These are phyloP conservation scores for Podochytrium sp. DNA, from an alignment of 192 early-diverging fungal genomes.

Conservation along the genomic window DNA sequence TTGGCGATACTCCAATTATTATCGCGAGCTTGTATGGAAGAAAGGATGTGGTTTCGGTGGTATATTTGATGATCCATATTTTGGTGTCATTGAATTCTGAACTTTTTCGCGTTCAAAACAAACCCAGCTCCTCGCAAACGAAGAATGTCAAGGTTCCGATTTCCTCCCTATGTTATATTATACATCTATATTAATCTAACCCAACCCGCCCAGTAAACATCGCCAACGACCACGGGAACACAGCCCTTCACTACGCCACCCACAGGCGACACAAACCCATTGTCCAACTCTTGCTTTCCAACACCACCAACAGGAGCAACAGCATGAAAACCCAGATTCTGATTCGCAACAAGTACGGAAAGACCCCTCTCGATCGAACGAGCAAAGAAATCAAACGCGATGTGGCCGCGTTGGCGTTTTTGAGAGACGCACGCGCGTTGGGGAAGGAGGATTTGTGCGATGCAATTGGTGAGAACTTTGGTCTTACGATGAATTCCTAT, in stretches of 20 bases:
- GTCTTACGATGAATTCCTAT: not conserved
- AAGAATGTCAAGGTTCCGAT: not conserved
- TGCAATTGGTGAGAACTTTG: slow-evolving; percentile 13
- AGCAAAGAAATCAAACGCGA: slow-evolving; percentile 33
- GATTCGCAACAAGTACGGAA: slow-evolving; percentile 51
- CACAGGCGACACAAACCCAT: slow-evolving; percentile 48
- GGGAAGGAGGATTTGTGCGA: slow-evolving; percentile 21
- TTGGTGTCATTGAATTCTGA: not conserved
- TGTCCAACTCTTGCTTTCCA: slow-evolving; percentile 34
- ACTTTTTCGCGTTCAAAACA: slow-evolving; percentile 23
- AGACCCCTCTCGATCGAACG: slow-evolving; percentile 41
- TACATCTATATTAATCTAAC: not conserved
- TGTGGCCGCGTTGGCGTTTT: slow-evolving; percentile 20
- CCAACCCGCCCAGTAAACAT: slow-evolving; percentile 44
- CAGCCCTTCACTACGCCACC: slow-evolving; percentile 62
- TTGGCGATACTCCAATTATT: slow-evolving; percentile 60
- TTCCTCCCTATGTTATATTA: not conserved
- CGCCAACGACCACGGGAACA: slow-evolving; percentile 64
- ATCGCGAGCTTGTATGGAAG: slow-evolving; percentile 34
- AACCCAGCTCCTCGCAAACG: no score
- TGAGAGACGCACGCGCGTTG: slow-evolving; percentile 11
- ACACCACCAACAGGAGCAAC: slow-evolving; percentile 2
- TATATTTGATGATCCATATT: no score
- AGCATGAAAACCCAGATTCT: slow-evolving; percentile 1
- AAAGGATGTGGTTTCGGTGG: slow-evolving; percentile 44